Conservation (phyloP, 352 stramenopile species). For the Peronosclerospora sorghi region DNA sequence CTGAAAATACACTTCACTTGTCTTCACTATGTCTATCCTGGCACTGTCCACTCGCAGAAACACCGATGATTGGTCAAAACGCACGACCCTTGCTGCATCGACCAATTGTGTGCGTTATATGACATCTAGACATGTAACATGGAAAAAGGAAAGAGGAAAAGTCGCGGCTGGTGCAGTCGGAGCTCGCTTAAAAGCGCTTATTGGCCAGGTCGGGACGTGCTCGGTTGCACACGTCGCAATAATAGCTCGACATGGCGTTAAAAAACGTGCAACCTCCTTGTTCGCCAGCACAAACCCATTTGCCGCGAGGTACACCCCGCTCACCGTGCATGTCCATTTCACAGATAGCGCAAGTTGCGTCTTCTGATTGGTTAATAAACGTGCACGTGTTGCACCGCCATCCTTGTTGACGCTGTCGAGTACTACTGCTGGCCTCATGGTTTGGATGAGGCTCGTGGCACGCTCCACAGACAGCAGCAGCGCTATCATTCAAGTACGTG, state of each 20-base stretch:
- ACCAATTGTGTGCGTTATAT: too few species aligned
- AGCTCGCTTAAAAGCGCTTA: constrained; percentile 44
- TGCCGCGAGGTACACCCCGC: constrained; percentile 65
- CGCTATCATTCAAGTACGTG: constrained; percentile 65
- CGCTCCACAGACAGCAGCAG: constrained; percentile 26
- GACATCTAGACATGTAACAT: too few species aligned
- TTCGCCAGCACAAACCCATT: constrained; percentile 77
- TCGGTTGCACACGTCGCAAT: constrained; percentile 86
- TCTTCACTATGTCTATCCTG: constrained; percentile 16
- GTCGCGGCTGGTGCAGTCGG: too few species aligned
- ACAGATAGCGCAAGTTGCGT: constrained; percentile 70
- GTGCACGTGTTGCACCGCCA: constrained; percentile 82
- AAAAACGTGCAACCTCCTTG: constrained; percentile 84
- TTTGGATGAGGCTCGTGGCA: constrained; percentile 57
- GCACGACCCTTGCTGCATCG: background rate
- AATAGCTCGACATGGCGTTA: constrained; percentile 71
- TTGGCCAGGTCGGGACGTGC: constrained; percentile 62
- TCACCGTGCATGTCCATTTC: constrained; percentile 72
- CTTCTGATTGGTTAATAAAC: constrained; percentile 71
- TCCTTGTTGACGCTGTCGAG: constrained; percentile 19
- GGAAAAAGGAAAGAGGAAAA: too few species aligned
- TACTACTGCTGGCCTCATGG: constrained; percentile 15
- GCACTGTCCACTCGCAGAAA: constrained; percentile 25
- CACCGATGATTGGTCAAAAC: constrained; percentile 11
- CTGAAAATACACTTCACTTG: too few species aligned